Percentiles rank a stretch among this genome's conserved stretches.
Evolutionary conservation across 768 basidiomycete genomes (phyloP).

Genomic region (Podaxis mareebaensis): DNA sequence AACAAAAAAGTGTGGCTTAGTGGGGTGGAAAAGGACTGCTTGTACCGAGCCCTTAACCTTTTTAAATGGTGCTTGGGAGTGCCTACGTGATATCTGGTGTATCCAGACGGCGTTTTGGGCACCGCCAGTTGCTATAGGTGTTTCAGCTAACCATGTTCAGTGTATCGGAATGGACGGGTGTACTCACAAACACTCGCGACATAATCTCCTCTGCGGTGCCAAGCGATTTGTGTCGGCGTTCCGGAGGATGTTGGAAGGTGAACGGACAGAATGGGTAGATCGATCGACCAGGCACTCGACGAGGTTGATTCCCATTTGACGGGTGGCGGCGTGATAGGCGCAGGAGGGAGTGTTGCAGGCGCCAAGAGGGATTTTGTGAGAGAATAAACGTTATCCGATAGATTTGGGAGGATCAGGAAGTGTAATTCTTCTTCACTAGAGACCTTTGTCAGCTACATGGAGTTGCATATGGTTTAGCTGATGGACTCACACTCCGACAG

Average conservation of each 20-base stretch:
- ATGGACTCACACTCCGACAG: constrained; percentile 70
- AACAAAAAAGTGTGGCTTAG: constrained; percentile 95
- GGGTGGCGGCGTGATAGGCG: constrained; percentile 55
- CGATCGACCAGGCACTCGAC: constrained; percentile 46
- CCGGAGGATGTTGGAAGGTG: constrained; percentile 67
- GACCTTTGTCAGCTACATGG: constrained; percentile 19
- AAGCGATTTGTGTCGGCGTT: constrained; percentile 75
- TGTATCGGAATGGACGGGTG: not conserved
- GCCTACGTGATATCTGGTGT: constrained; percentile 89
- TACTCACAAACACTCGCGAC: constrained; percentile 90
- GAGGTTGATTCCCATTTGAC: constrained; percentile 69
- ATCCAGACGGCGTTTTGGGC: constrained; percentile 90
- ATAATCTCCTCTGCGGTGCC: constrained; percentile 96
- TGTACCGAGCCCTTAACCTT: constrained; percentile 92
- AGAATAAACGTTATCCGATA: constrained; percentile 57
- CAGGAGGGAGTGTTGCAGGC: constrained; percentile 63
- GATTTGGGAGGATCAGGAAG: constrained; percentile 79
- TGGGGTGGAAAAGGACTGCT: constrained; percentile 91
- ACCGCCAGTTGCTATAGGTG: constrained; percentile 55
- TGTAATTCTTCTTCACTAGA: constrained; percentile 77
- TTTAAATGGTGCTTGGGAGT: constrained; percentile 98
- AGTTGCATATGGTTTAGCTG: constrained; percentile 7
- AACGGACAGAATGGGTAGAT: constrained; percentile 60
- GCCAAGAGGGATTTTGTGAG: constrained; percentile 62
- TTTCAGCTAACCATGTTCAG: constrained; percentile 18